Percentiles rank a stretch among this genome's conserved stretches.
phyloP scores from a whole-genome alignment of 306 rosid species.

The Myrica gale region DNA sequence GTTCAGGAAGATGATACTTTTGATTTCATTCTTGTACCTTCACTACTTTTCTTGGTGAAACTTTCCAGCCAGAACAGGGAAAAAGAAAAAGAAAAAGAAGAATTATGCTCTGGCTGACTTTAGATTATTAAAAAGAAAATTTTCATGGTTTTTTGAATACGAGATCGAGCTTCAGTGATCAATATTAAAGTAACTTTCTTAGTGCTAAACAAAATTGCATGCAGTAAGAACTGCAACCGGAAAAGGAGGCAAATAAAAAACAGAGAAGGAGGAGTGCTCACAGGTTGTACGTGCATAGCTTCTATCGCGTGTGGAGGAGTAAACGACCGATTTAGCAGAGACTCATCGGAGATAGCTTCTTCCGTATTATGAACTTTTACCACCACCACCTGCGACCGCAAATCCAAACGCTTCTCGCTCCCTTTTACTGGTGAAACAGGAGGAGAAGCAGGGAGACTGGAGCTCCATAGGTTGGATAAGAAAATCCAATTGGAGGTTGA shows the following conservation, averaged over 20 bases:
- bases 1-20: background rate
- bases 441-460: slow-evolving; percentile 21
- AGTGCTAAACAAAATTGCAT: background rate
- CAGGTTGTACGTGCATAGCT: slow-evolving; percentile 32
- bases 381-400: slow-evolving; percentile 38
- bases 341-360: slow-evolving; percentile 51
- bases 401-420: slow-evolving; percentile 28
- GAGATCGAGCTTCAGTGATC: background rate
- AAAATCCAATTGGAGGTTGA: slow-evolving; percentile 36
- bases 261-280: slow-evolving; percentile 25
- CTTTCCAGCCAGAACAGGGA: background rate
- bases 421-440: slow-evolving; percentile 17
- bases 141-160: background rate
- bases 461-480: slow-evolving; percentile 17
- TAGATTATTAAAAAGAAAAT: background rate
- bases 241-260: background rate
- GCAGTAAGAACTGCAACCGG: background rate
- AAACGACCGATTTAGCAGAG: slow-evolving; percentile 42
- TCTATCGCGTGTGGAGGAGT: slow-evolving; percentile 48
- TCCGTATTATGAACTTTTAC: slow-evolving; percentile 30
- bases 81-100: background rate
- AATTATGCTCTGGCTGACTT: background rate
- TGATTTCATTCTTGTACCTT: background rate
- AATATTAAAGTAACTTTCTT: background rate
- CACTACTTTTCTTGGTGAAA: background rate